These are phyloP conservation scores for Rhizopus stolonifer DNA, from an alignment of 371 early-diverging fungal genomes.

Conservation along the genomic window DNA sequence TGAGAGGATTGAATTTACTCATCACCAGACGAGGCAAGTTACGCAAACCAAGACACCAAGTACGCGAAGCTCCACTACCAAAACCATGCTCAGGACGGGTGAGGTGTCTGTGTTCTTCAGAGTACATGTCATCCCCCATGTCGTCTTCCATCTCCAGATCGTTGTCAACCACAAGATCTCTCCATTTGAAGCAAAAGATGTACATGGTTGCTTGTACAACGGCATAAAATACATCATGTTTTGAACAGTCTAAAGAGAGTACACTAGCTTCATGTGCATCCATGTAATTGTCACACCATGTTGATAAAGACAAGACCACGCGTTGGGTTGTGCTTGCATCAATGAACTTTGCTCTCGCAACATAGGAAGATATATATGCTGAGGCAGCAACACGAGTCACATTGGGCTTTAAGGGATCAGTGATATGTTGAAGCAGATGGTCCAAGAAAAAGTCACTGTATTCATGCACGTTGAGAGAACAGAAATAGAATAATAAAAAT, in stretches of 20 bases:
- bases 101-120: constrained; percentile 17
- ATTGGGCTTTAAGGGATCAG: constrained; percentile 58
- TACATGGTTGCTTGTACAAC: constrained; percentile 90
- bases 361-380: constrained; percentile 83
- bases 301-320: constrained; percentile 64
- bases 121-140: constrained; percentile 17
- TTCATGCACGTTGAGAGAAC: constrained; percentile 58
- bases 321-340: constrained; percentile 58
- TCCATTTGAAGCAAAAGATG: constrained; percentile 94
- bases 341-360: constrained; percentile 87
- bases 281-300: constrained; percentile 69
- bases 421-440: constrained; percentile 65
- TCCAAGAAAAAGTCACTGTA: constrained; percentile 83
- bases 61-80: constrained; percentile 25
- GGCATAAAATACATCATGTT: constrained; percentile 80
- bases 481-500: constrained; percentile 85
- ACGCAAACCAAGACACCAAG: constrained; percentile 45
- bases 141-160: constrained; percentile 36
- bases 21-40: constrained; percentile 74
- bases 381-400: constrained; percentile 81
- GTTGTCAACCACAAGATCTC: constrained; percentile 59
- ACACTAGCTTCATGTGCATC: constrained; percentile 60
- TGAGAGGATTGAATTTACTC: constrained; percentile 84
- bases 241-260: constrained; percentile 48
- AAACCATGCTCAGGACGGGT: constrained; percentile 20